A percentile compares a stretch with the other conserved stretches of the same genome.
Conservation (phyloP, 148 eudicot species). For the Spergularia marina region DNA sequence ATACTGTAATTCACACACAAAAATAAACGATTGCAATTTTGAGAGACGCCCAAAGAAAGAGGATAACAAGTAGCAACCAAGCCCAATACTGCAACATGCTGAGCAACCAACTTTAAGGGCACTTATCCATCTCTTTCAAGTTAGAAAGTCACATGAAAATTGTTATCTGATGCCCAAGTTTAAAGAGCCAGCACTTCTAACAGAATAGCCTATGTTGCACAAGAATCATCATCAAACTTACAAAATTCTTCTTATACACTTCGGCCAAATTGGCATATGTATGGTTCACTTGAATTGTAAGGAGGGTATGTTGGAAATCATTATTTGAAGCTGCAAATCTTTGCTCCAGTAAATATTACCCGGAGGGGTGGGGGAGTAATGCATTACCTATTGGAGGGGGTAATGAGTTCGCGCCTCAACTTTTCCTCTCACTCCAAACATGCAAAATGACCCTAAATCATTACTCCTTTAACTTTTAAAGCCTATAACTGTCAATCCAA, state of each 20-base stretch:
- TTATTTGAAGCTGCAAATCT: no score
- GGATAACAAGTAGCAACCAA: neutral
- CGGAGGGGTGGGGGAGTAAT: no score
- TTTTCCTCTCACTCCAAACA: no score
- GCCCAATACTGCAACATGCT: neutral
- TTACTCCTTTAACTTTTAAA: no score
- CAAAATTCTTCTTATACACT: no score
- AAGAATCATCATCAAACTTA: neutral
- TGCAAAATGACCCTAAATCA: no score
- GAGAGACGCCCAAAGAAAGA: constrained; percentile 6
- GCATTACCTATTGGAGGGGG: no score
- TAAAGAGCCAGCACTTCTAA: neutral
- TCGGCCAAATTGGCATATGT: no score
- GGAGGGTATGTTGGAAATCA: no score
- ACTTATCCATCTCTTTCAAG: neutral
- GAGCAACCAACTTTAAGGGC: neutral
- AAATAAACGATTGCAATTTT: neutral
- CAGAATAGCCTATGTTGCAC: neutral
- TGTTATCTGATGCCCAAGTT: neutral
- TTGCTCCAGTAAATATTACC: no score
- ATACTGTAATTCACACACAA: constrained; percentile 48
- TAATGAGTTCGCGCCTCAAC: no score
- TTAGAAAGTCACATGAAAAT: neutral
- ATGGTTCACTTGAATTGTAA: no score
- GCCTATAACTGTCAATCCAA: neutral